A percentile compares a stretch with the other conserved stretches of the same genome.
These are phyloP conservation scores for Phytophthora tubulina DNA, from an alignment of 352 stramenopile genomes.

Conservation along the genomic window DNA sequence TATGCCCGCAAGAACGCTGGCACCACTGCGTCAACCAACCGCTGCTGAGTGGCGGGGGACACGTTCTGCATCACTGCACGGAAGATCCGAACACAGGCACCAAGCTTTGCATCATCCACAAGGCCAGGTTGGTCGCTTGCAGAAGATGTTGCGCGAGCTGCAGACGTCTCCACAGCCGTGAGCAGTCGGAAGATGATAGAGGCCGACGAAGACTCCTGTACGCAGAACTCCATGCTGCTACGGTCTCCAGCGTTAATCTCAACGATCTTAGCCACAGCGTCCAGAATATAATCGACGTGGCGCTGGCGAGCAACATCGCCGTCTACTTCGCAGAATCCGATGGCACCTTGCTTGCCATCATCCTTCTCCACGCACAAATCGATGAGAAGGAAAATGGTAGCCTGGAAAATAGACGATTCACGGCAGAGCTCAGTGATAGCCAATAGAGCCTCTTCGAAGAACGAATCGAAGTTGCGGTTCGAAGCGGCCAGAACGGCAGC, in stretches of 20 bases:
- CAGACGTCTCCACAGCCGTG: slow-evolving; percentile 66
- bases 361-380: slow-evolving; percentile 58
- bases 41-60: slow-evolving; percentile 65
- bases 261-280: slow-evolving; percentile 84
- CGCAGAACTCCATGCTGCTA: slow-evolving; percentile 87
- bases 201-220: slow-evolving; percentile 47
- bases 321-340: slow-evolving; percentile 50
- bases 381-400: slow-evolving; percentile 79
- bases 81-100: slow-evolving; percentile 69
- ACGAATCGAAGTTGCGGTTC: slow-evolving; percentile 58
- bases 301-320: slow-evolving; percentile 40
- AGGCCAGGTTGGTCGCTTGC: slow-evolving; percentile 17
- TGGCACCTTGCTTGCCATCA: slow-evolving; percentile 22
- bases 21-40: slow-evolving; percentile 67
- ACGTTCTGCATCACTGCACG: slow-evolving; percentile 85
- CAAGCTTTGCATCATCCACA: slow-evolving; percentile 56
- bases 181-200: slow-evolving; percentile 77
- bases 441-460: slow-evolving; percentile 76
- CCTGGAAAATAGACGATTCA: slow-evolving; percentile 82
- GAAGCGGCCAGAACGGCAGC: slow-evolving; percentile 61
- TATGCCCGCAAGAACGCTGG: slow-evolving; percentile 67
- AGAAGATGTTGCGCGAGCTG: slow-evolving; percentile 46
- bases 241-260: slow-evolving; percentile 78
- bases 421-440: slow-evolving; percentile 82
- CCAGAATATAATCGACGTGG: slow-evolving; percentile 63